A percentile compares a stretch with the other conserved stretches of the same genome.
Evolutionary conservation across 2,329 filamentous ascomycete species (phyloP).

Genomic region (Sporothrix schenckii): DNA sequence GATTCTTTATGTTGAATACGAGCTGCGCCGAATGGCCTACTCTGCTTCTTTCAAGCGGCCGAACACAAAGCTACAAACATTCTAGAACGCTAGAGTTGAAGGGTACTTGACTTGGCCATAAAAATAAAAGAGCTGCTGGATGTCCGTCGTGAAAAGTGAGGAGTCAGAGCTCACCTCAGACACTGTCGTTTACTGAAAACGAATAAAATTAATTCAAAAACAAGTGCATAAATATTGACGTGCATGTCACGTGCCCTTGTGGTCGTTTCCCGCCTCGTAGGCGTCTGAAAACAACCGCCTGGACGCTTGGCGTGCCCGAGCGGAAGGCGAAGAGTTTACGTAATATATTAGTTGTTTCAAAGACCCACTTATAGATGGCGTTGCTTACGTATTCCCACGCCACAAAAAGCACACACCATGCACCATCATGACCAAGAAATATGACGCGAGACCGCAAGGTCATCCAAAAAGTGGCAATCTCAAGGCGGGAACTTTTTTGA

Average conservation of each 20-base stretch:
- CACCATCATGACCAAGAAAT: neutral
- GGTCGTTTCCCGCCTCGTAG: too few relatives aligned
- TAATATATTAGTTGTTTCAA: slow-evolving; percentile 21
- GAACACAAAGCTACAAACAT: too few relatives aligned
- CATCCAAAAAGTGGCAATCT: too few relatives aligned
- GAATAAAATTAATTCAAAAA: slow-evolving; percentile 11
- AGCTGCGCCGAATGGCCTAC: slow-evolving; percentile 8
- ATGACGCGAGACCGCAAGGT: slow-evolving; percentile 17
- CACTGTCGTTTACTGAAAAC: neutral
- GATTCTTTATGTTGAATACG: neutral
- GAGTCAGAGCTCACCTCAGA: too few relatives aligned
- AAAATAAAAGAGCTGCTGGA: too few relatives aligned
- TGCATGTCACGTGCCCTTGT: neutral
- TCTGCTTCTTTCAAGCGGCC: neutral
- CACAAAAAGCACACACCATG: neutral
- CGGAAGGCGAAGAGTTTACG: slow-evolving; percentile 3
- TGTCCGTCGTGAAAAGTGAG: too few relatives aligned
- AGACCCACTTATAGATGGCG: slow-evolving; percentile 10
- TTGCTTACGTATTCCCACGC: slow-evolving; percentile 27
- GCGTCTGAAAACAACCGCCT: neutral
- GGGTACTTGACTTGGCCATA: too few relatives aligned
- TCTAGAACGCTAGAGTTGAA: too few relatives aligned
- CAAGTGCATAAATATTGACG: neutral
- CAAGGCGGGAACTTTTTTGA: neutral
- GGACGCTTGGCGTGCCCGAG: neutral